Percentiles rank a stretch among this genome's conserved stretches.
phyloP scores from a whole-genome alignment of 352 stramenopile genomes.

The Discostella stelligera region DNA sequence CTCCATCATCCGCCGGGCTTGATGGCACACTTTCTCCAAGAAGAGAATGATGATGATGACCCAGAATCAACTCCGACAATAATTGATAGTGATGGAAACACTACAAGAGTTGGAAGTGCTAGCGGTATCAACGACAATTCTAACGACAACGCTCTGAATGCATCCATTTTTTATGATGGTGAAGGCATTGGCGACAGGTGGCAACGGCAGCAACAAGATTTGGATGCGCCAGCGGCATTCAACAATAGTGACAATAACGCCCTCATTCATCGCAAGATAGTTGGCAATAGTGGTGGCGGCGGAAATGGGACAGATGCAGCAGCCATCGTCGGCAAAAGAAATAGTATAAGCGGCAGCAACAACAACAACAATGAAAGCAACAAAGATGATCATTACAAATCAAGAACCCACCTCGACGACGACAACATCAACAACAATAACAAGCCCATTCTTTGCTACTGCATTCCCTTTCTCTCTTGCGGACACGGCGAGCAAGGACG shows the following conservation, averaged over 20 bases:
- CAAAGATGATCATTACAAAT: not conserved
- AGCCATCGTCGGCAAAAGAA: not conserved
- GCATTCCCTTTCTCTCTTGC: slow-evolving; percentile 33
- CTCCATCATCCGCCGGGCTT: not conserved
- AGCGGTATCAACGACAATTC: not conserved
- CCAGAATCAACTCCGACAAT: not conserved
- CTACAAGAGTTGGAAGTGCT: not conserved
- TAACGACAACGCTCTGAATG: not conserved
- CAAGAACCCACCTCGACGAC: not conserved
- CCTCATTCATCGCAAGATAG: not conserved
- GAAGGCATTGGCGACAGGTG: not conserved
- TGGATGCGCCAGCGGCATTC: not conserved
- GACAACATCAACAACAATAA: slow-evolving; percentile 17
- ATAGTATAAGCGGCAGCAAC: not conserved
- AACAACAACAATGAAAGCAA: not conserved
- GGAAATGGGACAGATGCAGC: not conserved
- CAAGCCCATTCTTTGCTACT: slow-evolving; percentile 26
- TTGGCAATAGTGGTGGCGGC: not conserved
- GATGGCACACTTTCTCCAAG: not conserved
- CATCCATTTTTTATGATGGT: not conserved
- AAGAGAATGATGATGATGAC: not conserved
- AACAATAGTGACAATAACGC: not conserved
- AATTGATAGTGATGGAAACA: not conserved
- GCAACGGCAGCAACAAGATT: not conserved
- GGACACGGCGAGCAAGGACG: slow-evolving; percentile 21